Percentiles rank a stretch among this genome's conserved stretches.
phyloP scores from a whole-genome alignment of 495 filamentous ascomycete species.

The Trichoderma gamsii region DNA sequence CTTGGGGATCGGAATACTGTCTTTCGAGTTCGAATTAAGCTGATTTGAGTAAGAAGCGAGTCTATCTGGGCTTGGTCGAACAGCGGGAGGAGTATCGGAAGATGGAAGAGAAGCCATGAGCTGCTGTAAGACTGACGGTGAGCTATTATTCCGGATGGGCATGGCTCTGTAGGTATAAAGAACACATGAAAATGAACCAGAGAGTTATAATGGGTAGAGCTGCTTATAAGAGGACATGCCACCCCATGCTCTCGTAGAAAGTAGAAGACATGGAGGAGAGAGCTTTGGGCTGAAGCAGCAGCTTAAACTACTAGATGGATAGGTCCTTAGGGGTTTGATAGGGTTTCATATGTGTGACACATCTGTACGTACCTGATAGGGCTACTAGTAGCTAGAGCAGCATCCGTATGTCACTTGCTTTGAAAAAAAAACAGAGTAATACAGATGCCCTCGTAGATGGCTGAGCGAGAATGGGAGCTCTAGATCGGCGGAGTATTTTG shows the following conservation, averaged over 20 bases:
- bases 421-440: neutral
- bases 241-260: neutral
- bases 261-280: neutral
- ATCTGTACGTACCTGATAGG: neutral
- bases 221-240: neutral
- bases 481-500: neutral
- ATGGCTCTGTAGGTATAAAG: neutral
- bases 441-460: neutral
- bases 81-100: neutral
- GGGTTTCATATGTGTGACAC: neutral
- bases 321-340: neutral
- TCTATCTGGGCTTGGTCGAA: neutral
- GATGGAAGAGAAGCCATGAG: conserved; percentile 13
- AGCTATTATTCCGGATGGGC: neutral
- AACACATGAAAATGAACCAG: neutral
- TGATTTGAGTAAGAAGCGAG: neutral
- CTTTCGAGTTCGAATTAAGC: neutral
- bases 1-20: neutral
- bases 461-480: neutral
- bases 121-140: neutral
- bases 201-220: neutral
- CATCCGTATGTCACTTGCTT: neutral
- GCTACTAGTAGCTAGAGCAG: neutral
- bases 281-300: conserved; percentile 2
- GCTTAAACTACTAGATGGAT: neutral